Percentiles rank a stretch among this genome's conserved stretches.
Conservation (phyloP, 2,329 filamentous ascomycete species). For the Diplodia scrobiculata region DNA sequence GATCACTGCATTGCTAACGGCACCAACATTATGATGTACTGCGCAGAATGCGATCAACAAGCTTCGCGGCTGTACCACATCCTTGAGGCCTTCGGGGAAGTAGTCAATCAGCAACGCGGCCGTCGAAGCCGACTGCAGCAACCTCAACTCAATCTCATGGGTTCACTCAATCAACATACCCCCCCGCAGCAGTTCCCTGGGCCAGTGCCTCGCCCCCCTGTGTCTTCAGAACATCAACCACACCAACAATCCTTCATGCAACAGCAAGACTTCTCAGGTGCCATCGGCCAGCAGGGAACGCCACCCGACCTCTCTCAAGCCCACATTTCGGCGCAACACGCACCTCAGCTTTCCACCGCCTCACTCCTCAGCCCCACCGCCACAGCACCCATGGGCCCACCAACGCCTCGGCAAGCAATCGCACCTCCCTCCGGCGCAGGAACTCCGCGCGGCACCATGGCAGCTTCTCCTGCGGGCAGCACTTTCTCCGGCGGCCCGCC, state of each 20-base stretch:
- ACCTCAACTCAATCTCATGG: neutral
- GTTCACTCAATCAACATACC: slow-evolving; percentile 30
- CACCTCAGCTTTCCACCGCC: neutral
- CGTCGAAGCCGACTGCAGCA: slow-evolving; percentile 36
- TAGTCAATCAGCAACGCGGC: slow-evolving; percentile 40
- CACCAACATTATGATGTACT: slow-evolving; percentile 47
- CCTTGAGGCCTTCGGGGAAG: slow-evolving; percentile 44
- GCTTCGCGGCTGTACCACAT: slow-evolving; percentile 45
- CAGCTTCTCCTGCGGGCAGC: slow-evolving; percentile 33
- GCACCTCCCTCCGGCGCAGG: slow-evolving; percentile 17
- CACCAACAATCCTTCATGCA: neutral
- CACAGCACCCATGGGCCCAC: slow-evolving; percentile 35
- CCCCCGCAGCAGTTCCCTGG: slow-evolving; percentile 20
- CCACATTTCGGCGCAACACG: neutral
- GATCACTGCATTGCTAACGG: slow-evolving; percentile 45
- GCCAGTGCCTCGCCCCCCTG: slow-evolving; percentile 14
- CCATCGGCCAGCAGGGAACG: slow-evolving; percentile 21
- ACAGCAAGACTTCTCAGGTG: neutral
- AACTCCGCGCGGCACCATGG: slow-evolving; percentile 34
- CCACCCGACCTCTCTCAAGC: neutral
- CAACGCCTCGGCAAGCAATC: neutral
- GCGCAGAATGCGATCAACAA: slow-evolving; percentile 46
- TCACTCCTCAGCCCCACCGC: slow-evolving; percentile 32
- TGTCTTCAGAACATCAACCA: neutral
- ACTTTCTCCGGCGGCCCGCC: neutral